Evolutionary conservation across 2,329 filamentous ascomycete species (phyloP), one percentile per base, ranked within the genome.

Genomic region (Colletotrichum sp.): DNA sequence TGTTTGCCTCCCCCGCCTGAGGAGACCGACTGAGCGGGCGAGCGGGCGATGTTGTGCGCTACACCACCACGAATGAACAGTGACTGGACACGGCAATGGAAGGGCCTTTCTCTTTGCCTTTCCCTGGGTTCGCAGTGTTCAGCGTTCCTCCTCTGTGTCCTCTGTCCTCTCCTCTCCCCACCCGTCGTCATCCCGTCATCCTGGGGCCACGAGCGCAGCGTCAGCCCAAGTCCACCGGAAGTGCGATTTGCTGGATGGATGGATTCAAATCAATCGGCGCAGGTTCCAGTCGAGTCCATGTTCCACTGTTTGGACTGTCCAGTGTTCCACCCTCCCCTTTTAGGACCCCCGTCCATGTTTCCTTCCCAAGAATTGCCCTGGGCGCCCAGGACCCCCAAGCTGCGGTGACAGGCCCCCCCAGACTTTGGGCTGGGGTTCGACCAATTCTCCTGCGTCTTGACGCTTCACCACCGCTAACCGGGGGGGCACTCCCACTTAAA

Each of bases 381-480:
- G 55, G n/a, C 26, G 59, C 8, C 68, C 39, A 49, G 36, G 36
- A 30, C 65, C 57, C 67, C 52, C 24, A 36, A 71, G 32, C 57
- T 55, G 69, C 30, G 26, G 59, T 62, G 30, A 30, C 59, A 71
- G 36, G 28, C 26, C 55, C 71, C 63, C 66, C 75, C 66, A 59
- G 71, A 57, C 66, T 72, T 72, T 52, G 44, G 72, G 69, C 66
- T 67, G 72, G 72, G 72, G 30, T 60, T 65, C 60, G 62, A 63
- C 71, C 59, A 49, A 28, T 63, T 59, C 72, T 72, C 62, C 68
- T 72, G 72, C 67, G 34, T 68, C 64, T 44, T 64, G 57, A 73
- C 49, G 73, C 70, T 73, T 68, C 72, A 64, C 39, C 64, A 66
- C 64, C 36, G 69, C 36, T 69, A 13, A 30, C 62, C 21, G 52